Evolutionary conservation across 192 early-diverging fungal genomes (phyloP), one percentile per base, ranked within the genome.

Genomic region (Coemansia sp.): DNA sequence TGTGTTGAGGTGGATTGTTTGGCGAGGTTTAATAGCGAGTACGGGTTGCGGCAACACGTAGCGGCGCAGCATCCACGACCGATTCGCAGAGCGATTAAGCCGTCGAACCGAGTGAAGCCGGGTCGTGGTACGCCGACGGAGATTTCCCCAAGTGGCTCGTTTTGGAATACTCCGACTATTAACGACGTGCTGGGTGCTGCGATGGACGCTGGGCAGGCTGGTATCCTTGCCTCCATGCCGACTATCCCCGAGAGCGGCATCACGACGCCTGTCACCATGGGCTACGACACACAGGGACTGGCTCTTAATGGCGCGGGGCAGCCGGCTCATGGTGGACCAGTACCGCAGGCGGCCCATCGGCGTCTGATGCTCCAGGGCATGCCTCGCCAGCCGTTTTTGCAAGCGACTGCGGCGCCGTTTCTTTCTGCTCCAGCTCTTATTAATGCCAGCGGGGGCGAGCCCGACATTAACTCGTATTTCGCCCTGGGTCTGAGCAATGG

Each of bases 341-440:
- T 39, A 6, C 59, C 26, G 53, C 59, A 61, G 39, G 35, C 33
- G 33, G 39, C 55, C 30, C 66, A 68, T 37, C 50, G 30, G 53
- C 63, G 53, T 32, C 32, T 64, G 53, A 44, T 60, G 53, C 35
- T 59, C 14, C 63, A 61, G 59, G 59, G 59, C 37, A 7, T 40
- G 19, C 30, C 59, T 0, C 10, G 9, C 11, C 59, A 61, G 37
- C 59, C 59, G 3, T 39, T 39, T 21, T 23, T 61, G 35, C 59
- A 61, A 40, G 65, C 52, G 10, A 30, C 63, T 6, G 65, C 73
- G 19, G 58, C 69, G 33, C 69, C 76, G 14, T 83, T 83, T 28
- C 37, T 83, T 44, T 83, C 80, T 0, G 80, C 80, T 21, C 80
- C 80, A 0, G 80, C 80, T 10, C 73, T 83, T 17, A 72, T 78